Evolutionary conservation across 768 basidiomycete genomes (phyloP).

Genomic region (Leccinum subgranulosum): DNA sequence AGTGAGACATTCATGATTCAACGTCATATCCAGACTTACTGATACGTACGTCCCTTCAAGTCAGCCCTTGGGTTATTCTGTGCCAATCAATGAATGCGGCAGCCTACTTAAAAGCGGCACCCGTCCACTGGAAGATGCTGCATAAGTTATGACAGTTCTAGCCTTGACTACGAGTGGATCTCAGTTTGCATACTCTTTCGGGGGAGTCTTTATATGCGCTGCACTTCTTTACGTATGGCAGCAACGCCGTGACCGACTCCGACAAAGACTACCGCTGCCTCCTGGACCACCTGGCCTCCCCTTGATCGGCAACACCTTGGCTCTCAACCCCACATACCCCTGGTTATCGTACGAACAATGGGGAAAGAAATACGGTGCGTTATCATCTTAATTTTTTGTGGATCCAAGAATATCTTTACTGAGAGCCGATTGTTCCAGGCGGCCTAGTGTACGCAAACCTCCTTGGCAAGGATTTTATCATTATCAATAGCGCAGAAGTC

Average conservation of each 20-base stretch:
- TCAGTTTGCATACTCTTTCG: not conserved
- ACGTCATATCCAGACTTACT: not conserved
- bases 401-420: not conserved
- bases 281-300: constrained; percentile 51
- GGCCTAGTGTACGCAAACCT: constrained; percentile 24
- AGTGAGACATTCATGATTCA: not conserved
- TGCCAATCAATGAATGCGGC: not conserved
- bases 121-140: not conserved
- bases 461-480: constrained; percentile 27
- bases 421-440: constrained; percentile 5
- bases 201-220: constrained; percentile 1
- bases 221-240: constrained; percentile 15
- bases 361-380: constrained; percentile 32
- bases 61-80: not conserved
- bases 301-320: constrained; percentile 23
- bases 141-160: not conserved
- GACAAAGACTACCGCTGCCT: constrained; percentile 34
- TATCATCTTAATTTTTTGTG: not conserved
- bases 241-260: not conserved
- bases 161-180: not conserved
- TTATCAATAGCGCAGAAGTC: constrained; percentile 21
- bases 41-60: not conserved
- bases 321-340: constrained; percentile 20
- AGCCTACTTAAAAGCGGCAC: not conserved
- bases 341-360: constrained; percentile 35